Evolutionary conservation across 768 basidiomycete species (phyloP).

Genomic region (Sporobolomyces roseus): DNA sequence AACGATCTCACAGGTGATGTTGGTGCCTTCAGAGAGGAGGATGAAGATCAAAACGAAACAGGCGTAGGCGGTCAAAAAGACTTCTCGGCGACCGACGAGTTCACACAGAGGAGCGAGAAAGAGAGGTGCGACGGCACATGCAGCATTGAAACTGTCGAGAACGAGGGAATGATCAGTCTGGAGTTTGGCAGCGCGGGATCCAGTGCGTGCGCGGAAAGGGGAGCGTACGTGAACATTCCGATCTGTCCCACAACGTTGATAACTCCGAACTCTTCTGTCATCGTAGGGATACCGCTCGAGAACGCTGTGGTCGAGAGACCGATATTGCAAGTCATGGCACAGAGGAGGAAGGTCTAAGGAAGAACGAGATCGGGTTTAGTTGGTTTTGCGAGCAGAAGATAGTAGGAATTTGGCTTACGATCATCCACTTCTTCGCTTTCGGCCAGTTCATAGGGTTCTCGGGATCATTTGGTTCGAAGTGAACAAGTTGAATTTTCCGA

Average conservation of each 20-base stretch:
- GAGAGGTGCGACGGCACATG: constrained; percentile 36
- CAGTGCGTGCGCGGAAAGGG: too few relatives aligned
- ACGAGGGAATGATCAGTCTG: neutral
- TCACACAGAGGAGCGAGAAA: constrained; percentile 38
- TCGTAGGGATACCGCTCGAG: constrained; percentile 33
- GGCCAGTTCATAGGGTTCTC: constrained; percentile 40
- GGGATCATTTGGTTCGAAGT: constrained; percentile 43
- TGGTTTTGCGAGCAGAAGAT: too few relatives aligned
- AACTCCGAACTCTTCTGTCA: constrained; percentile 41
- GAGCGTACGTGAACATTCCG: constrained; percentile 39
- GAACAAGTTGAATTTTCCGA: constrained; percentile 39
- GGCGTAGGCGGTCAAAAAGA: constrained; percentile 21
- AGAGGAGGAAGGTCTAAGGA: constrained; percentile 31
- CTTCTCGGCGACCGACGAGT: constrained; percentile 39
- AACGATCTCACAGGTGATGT: constrained; percentile 40
- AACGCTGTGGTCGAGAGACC: constrained; percentile 41
- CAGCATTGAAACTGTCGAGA: constrained; percentile 25
- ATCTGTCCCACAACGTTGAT: constrained; percentile 39
- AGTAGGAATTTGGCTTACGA: constrained; percentile 5
- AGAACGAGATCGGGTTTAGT: neutral
- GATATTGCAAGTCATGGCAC: constrained; percentile 39
- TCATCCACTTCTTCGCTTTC: constrained; percentile 22
- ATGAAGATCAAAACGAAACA: constrained; percentile 43
- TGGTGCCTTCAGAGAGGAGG: constrained; percentile 40
- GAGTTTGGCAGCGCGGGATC: neutral